A percentile compares a stretch with the other conserved stretches of the same genome.
These are phyloP conservation scores for Mucuna pruriens DNA, from an alignment of 306 rosid genomes.

Conservation along the genomic window DNA sequence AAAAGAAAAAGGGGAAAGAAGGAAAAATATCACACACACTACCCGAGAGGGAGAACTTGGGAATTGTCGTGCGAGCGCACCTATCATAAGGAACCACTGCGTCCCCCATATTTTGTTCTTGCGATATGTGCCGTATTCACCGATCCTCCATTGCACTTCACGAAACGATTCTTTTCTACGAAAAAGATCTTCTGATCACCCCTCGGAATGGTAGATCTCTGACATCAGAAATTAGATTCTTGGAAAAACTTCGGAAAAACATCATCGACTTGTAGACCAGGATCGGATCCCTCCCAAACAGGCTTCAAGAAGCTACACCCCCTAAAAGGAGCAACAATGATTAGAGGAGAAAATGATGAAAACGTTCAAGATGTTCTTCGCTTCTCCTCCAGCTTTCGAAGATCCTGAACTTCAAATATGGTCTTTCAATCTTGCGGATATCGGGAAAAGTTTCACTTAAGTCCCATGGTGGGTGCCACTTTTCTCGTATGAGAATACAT, in stretches of 20 bases:
- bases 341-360: not conserved
- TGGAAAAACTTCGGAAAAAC: not conserved
- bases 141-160: not conserved
- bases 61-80: slow-evolving; percentile 87
- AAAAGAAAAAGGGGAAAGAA: not conserved
- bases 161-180: too few species aligned
- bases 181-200: too few species aligned
- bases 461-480: too few species aligned
- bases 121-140: not conserved
- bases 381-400: too few species aligned
- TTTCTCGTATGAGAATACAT: too few species aligned
- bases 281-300: slow-evolving; percentile 13
- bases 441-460: too few species aligned
- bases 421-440: too few species aligned
- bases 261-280: slow-evolving; percentile 29
- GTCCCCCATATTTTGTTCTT: not conserved
- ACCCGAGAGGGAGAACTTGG: slow-evolving; percentile 63
- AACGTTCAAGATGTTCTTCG: not conserved
- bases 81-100: slow-evolving; percentile 44
- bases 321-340: not conserved
- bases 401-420: too few species aligned
- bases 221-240: not conserved
- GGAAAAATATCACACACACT: slow-evolving; percentile 40
- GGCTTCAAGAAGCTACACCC: rapidly evolving
- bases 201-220: not conserved